Evolutionary conservation across 2,329 filamentous ascomycete species (phyloP).

Genomic region (Cladorrhinum sp.): DNA sequence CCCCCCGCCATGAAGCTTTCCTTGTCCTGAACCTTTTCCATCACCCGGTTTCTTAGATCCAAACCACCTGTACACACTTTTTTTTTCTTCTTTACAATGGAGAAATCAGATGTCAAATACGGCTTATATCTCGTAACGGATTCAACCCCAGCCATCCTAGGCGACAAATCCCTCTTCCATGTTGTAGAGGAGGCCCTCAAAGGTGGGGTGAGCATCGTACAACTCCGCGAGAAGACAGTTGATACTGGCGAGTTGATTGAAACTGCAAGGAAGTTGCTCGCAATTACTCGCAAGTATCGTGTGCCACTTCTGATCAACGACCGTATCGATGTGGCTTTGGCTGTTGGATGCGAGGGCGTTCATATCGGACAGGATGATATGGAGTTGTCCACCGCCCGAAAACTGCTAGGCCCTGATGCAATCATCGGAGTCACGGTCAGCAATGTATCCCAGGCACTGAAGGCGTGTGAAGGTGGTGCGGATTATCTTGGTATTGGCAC

Average conservation of each 20-base stretch:
- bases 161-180: slow-evolving; percentile 62
- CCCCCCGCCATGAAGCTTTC: background rate
- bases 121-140: slow-evolving; percentile 90
- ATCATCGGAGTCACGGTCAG: slow-evolving; percentile 90
- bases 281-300: slow-evolving; percentile 61
- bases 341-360: slow-evolving; percentile 83
- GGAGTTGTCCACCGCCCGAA: slow-evolving; percentile 63
- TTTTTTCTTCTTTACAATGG: slow-evolving; percentile 17
- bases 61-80: no score
- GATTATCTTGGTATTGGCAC: slow-evolving; percentile 91
- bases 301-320: slow-evolving; percentile 92
- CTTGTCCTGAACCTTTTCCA: background rate
- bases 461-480: slow-evolving; percentile 71
- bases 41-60: background rate
- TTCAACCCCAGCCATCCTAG: slow-evolving; percentile 81
- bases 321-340: slow-evolving; percentile 81
- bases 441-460: slow-evolving; percentile 66
- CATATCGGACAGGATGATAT: slow-evolving; percentile 96
- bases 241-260: slow-evolving; percentile 69
- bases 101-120: slow-evolving; percentile 57
- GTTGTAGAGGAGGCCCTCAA: slow-evolving; percentile 73
- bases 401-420: slow-evolving; percentile 68
- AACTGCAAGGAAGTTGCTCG: slow-evolving; percentile 69
- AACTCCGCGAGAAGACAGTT: slow-evolving; percentile 84
- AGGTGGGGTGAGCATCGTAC: slow-evolving; percentile 81